Base-by-base conservation (phyloP, 2,329 filamentous ascomycete genomes). In the Aspergillus oerlinghausenensis region DNA sequence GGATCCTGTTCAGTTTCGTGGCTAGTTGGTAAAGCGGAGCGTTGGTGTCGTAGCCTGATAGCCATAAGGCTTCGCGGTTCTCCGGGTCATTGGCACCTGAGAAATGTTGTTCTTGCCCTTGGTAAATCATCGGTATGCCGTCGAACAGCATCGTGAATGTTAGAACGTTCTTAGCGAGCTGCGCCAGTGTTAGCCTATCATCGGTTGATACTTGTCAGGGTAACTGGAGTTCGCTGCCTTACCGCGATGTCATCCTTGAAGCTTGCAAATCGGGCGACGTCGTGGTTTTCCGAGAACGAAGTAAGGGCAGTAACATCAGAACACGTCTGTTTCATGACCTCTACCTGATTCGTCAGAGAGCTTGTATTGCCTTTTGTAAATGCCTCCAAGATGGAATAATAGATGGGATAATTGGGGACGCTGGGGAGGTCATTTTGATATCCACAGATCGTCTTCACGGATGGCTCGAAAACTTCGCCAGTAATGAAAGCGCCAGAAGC, bases 101-200 rank as follows among this genome's bases (percentile, higher is more conserved):
- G 66, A 80, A 84, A 58, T 81, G 82, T 64, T 88, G 85, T 70
- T 88, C 86, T 59, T 85, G 83, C 28, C 85, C 86, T 62, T 86
- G 80, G 70, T 88, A 88, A 35, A 88, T 77, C 55, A 87, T 83
- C 1, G 85, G 84, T 42, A 88, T 82, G 21, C 85, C 85, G 54
- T 86, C 70, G 32, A 68, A 66, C 19, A 88, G 78, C 29, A 88
- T 79, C n/a, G 81, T 82, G 64, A 83, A 87, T 0, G 83, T 78
- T 43, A 88, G 75, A 4, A 82, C 78, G 63, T 88, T 88, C 68
- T 84, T 82, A 49, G 84, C 80, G 2, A 86, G 76, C 52, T 70
- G 50, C 5, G 11, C 38, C 52, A 38, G 47, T 49, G 8, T 42
- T 54, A 42, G 49, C 55, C 8, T 42, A 50, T 49, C 17, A 19